Evolutionary conservation across 2,329 filamentous ascomycete genomes (phyloP), one percentile per base, ranked within the genome.

Genomic region (Amylocarpus encephaloides): DNA sequence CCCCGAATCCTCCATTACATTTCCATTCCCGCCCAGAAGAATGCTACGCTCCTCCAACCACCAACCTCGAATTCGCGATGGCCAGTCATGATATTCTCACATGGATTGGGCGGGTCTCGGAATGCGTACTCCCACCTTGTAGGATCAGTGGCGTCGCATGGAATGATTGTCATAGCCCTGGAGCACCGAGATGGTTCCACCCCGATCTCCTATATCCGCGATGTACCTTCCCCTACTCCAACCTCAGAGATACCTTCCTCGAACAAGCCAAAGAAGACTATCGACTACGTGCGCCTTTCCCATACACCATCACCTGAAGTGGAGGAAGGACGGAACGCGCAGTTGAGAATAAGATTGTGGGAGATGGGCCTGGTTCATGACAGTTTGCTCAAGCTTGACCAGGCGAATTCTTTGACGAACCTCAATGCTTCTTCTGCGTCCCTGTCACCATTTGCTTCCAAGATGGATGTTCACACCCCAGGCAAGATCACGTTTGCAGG

Each of bases 81-180:
- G 85, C 88, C 89, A 0, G 85, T 88, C 0, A 82, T 89, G 72
- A 74, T 95, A 55, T 94, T 95, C 68, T 93, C 88, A 1, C 89
- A 95, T 64, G 89, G 89, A 1, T 74, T 95, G 1, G 89, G 86
- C 34, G 89, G 89, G 34, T 84, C 80, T 52, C 78, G 87, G 57
- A 93, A 93, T 62, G 82, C 87, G 10, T 95, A 95, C 70, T 92
- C 87, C n/a, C 85, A 91, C 62, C 71, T 94, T 19, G 84, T 79
- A 15, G 86, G 86, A 13, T 88, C 86, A 0, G 70, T 95, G 26
- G 86, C 89, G 4, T 89, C 86, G 16, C 83, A 93, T 62, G 89
- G 89, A 36, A 75, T 91, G 18, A 80, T 93, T 6, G 88, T 94
- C 2, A 72, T 92, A 47, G 89, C 87, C 50, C 82, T 87, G 0